phyloP scores from a whole-genome alignment of 768 basidiomycete species.

The Pulveroboletus sp. region DNA sequence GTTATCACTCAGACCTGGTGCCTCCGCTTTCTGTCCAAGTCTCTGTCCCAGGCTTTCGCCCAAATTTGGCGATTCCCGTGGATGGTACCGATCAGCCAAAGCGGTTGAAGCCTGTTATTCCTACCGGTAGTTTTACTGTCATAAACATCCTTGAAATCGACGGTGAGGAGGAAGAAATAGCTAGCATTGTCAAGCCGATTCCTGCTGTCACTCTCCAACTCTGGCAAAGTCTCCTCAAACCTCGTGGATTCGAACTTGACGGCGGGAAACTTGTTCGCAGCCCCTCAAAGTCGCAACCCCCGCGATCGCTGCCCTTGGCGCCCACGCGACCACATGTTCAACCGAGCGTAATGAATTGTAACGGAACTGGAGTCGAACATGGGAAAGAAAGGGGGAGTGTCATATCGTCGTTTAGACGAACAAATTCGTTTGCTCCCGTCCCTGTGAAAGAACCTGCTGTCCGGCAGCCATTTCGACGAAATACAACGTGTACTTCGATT shows the following conservation, averaged over 20 bases:
- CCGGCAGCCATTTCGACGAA: constrained; percentile 46
- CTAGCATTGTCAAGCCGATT: constrained; percentile 51
- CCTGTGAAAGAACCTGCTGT: constrained; percentile 22
- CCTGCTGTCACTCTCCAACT: constrained; percentile 61
- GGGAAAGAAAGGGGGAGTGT: constrained; percentile 32
- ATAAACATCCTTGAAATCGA: constrained; percentile 20
- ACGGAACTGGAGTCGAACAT: neutral
- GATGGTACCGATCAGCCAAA: constrained; percentile 17
- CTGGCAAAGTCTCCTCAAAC: constrained; percentile 64
- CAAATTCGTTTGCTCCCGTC: constrained; percentile 57
- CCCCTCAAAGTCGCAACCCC: constrained; percentile 43
- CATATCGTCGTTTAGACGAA: constrained; percentile 56
- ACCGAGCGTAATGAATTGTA: neutral
- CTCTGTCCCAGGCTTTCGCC: constrained; percentile 12
- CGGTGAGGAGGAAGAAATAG: constrained; percentile 50
- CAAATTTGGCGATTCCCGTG: constrained; percentile 7
- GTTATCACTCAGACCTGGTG: constrained; percentile 7
- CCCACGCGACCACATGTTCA: constrained; percentile 12
- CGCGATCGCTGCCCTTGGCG: constrained; percentile 16
- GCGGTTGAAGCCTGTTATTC: constrained; percentile 11
- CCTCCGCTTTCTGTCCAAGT: constrained; percentile 13
- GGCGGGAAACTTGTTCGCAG: constrained; percentile 56
- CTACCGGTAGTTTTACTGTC: constrained; percentile 17
- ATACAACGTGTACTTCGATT: constrained; percentile 23
- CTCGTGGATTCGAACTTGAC: constrained; percentile 61